phyloP scores from a whole-genome alignment of 73 alveolate species.

The Paramecium bursaria region DNA sequence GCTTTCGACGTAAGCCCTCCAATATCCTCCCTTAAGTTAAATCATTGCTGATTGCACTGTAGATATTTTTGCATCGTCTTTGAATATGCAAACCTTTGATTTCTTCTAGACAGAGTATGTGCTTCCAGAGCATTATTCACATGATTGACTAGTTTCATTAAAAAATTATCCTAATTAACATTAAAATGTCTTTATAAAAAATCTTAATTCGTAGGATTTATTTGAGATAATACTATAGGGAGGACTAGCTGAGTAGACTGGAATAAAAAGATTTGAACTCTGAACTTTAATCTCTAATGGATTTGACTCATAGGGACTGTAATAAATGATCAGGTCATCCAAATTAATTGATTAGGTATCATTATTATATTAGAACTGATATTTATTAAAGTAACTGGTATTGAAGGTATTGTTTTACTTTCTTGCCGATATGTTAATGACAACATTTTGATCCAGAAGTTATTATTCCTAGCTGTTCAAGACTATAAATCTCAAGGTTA shows the following conservation, averaged over 20 bases:
- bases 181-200: background rate
- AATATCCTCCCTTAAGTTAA: constrained; percentile 24
- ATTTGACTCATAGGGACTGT: background rate
- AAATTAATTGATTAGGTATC: background rate
- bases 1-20: constrained; percentile 37
- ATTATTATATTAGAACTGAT: background rate
- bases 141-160: background rate
- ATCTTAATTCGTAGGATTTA: constrained; percentile 10
- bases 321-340: constrained; percentile 11
- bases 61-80: constrained; percentile 20
- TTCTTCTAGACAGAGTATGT: background rate
- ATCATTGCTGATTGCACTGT: background rate
- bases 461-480: background rate
- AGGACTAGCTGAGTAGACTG: no score
- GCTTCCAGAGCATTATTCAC: constrained; percentile 12
- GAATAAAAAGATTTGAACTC: no score
- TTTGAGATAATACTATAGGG: no score
- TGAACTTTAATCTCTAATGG: no score
- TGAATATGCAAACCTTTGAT: constrained; percentile 2
- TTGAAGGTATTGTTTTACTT: background rate
- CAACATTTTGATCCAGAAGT: background rate
- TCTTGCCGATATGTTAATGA: background rate
- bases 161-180: constrained; percentile 55
- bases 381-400: background rate
- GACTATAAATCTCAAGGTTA: constrained; percentile 12